Evolutionary conservation across 257 asterid species (phyloP).

Genomic region (Nicotiana benthamiana): DNA sequence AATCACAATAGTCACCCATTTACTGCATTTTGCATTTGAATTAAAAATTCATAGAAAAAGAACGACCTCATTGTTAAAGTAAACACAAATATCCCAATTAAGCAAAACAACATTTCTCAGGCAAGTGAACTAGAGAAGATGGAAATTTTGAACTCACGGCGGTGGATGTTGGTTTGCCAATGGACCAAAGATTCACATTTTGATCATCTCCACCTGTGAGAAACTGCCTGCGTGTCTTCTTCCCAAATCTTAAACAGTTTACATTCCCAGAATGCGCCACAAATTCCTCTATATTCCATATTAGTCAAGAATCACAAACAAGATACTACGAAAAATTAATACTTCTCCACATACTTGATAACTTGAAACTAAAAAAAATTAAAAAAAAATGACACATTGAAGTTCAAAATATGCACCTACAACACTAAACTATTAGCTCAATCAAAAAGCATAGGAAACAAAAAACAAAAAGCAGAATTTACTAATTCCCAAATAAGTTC

Average conservation of each 20-base stretch:
- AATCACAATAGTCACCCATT: background rate
- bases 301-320: conserved; percentile 49
- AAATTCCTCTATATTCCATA: conserved; percentile 71
- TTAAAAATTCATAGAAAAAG: background rate
- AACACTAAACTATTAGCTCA: background rate
- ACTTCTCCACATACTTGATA: background rate
- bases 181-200: conserved; percentile 87
- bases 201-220: conserved; percentile 99
- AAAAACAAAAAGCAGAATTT: background rate
- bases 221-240: conserved; percentile 73
- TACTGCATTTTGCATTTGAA: background rate
- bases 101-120: background rate
- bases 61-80: background rate
- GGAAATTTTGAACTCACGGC: conserved; percentile 41
- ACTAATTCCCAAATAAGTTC: background rate
- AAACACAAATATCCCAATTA: background rate
- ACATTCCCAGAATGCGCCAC: conserved; percentile 98
- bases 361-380: background rate
- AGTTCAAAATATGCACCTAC: background rate
- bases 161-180: conserved; percentile 78
- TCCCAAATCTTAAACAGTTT: conserved; percentile 91
- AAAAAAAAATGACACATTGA: background rate
- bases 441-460: background rate
- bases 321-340: background rate
- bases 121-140: background rate